phyloP scores from a whole-genome alignment of 1,284 basidiomycete genomes.

The Ustilago trichophora region DNA sequence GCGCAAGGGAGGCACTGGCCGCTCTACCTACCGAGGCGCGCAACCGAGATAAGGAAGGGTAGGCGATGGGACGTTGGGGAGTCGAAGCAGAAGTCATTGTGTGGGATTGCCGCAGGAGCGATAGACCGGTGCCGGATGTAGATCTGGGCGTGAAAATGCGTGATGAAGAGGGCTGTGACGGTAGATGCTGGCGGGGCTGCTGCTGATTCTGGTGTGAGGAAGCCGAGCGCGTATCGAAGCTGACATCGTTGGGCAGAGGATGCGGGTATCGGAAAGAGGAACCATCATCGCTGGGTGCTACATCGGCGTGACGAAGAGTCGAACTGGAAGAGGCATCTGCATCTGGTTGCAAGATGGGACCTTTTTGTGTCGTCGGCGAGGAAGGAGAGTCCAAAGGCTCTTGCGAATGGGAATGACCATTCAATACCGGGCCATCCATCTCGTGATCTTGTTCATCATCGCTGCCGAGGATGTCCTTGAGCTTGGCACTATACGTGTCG shows the following conservation, averaged over 20 bases:
- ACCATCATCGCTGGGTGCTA: constrained; percentile 24
- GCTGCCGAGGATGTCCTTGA: constrained; percentile 53
- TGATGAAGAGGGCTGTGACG: constrained; percentile 20
- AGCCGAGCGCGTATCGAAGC: constrained; percentile 31
- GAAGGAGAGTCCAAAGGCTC: constrained; percentile 11
- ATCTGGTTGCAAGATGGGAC: not conserved
- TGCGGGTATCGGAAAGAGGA: constrained; percentile 32
- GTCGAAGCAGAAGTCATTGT: constrained; percentile 20
- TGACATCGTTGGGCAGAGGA: constrained; percentile 31
- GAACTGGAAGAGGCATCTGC: constrained; percentile 14
- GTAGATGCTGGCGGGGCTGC: constrained; percentile 10
- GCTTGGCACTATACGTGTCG: constrained; percentile 42
- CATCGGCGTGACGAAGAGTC: constrained; percentile 9
- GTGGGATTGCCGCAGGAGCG: constrained; percentile 19
- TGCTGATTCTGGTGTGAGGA: constrained; percentile 17
- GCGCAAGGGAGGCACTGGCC: constrained; percentile 15
- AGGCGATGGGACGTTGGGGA: constrained; percentile 32
- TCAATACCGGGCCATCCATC: no score
- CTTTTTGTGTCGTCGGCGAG: constrained; percentile 8
- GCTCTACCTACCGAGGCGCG: constrained; percentile 34
- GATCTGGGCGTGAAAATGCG: constrained; percentile 39
- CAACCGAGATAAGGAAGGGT: constrained; percentile 39
- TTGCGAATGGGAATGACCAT: not conserved
- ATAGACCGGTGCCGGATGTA: constrained; percentile 24
- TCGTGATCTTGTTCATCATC: constrained; percentile 26